These are phyloP conservation scores for Triticum timopheevii DNA, from an alignment of 176 grass and related monocot genomes.

Conservation along the genomic window DNA sequence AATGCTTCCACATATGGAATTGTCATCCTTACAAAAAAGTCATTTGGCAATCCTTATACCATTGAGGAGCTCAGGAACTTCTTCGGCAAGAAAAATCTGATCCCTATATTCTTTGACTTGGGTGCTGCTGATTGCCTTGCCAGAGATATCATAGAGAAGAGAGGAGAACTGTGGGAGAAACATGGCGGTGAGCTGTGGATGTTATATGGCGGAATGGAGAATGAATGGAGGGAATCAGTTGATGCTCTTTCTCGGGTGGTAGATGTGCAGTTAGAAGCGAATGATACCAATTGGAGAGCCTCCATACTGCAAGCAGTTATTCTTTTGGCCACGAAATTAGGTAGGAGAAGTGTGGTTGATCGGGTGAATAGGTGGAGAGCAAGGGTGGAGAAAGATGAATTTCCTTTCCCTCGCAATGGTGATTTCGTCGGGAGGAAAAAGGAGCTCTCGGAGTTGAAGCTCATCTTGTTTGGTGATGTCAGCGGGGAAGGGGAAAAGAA, in stretches of 20 bases:
- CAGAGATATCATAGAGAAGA: constrained; percentile 95
- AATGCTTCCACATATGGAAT: constrained; percentile 88
- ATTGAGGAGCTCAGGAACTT: constrained; percentile 91
- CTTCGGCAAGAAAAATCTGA: constrained; percentile 72
- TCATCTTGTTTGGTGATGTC: constrained; percentile 94
- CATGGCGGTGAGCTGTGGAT: constrained; percentile 98
- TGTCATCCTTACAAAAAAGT: constrained; percentile 89
- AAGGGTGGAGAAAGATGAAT: constrained; percentile 81
- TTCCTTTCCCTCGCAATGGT: constrained; percentile 80
- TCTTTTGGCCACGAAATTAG: constrained; percentile 78
- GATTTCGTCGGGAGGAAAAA: constrained; percentile 90
- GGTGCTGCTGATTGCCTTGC: constrained; percentile 80
- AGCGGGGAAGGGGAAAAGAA: constrained; percentile 87
- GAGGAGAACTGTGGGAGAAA: constrained; percentile 94
- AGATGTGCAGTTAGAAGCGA: constrained; percentile 78
- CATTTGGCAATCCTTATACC: constrained; percentile 89
- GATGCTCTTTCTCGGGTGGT: constrained; percentile 79
- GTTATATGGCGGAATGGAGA: constrained; percentile 87
- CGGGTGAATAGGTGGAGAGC: constrained; percentile 83
- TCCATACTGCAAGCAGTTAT: constrained; percentile 72
- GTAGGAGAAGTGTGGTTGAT: constrained; percentile 84
- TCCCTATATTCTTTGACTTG: constrained; percentile 93
- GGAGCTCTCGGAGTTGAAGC: constrained; percentile 86
- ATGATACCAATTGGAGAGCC: constrained; percentile 84
- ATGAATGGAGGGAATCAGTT: constrained; percentile 88